Evolutionary conservation across 2,329 filamentous ascomycete species (phyloP), one percentile per base, ranked within the genome.

Genomic region (Hirsutella minnesotensis): DNA sequence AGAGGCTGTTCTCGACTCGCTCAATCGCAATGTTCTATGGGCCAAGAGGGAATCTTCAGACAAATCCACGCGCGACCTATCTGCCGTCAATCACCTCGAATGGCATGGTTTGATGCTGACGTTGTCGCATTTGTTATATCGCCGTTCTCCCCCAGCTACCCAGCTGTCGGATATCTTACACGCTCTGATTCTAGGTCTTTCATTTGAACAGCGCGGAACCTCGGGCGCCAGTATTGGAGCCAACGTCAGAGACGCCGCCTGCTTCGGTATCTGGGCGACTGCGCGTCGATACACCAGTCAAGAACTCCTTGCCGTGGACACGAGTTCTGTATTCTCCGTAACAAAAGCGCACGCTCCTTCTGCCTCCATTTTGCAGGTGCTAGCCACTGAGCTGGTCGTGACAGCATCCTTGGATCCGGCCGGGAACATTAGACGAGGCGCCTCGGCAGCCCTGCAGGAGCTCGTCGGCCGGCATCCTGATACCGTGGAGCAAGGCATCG

Each of bases 21-120:
- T 71, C 60, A 71, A 71, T 43, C 64, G 67, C 10, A 80, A 79
- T 43, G 69, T 80, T 4, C 59, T 79, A n/a, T 72, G 67, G 62
- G 63, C 63, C 18, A 68, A 64, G 29, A 46, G 46, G 4, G 49
- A 56, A 21, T 40, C 58, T 2, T 54, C 55, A 1, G 59, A 56
- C 7, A 58, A 63, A 34, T 59, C 61, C 3, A 58, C 54, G 15
- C 68, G 74, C 34, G 79, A 92, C 56, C 66, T 94, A 30, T 80
- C 79, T 35, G 79, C 81, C 9, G 87, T 94, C 13, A 81, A 94
- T 58, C 75, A 86, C 15, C 70, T 90, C 21, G 80, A 83, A 60
- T 98, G 92, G 92, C 92, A 98, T 59, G 92, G 92, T 0, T 63
- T 95, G 31, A 89, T 88, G 54, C 71, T 98, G 37, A 92, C 92